phyloP scores from a whole-genome alignment of 1,284 basidiomycete genomes.

The Ceratobasidium sp. region DNA sequence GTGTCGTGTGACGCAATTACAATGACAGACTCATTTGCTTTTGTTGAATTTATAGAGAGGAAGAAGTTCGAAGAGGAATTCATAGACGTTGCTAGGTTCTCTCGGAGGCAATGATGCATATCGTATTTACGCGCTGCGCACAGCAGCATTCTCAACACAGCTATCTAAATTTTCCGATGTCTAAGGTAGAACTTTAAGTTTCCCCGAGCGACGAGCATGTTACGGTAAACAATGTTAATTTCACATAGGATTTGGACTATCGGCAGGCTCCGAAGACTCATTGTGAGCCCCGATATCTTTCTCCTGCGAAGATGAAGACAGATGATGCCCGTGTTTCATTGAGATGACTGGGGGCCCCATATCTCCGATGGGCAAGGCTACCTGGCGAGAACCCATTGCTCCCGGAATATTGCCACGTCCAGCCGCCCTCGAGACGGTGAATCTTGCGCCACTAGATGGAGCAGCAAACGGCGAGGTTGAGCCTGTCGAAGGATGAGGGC shows the following conservation, averaged over 20 bases:
- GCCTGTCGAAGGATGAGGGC: constrained; percentile 11
- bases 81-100: constrained; percentile 64
- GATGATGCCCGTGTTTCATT: background rate
- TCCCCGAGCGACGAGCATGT: background rate
- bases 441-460: constrained; percentile 40
- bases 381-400: constrained; percentile 31
- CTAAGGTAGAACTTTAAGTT: background rate
- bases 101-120: background rate
- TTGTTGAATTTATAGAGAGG: constrained; percentile 55
- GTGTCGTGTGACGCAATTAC: too few species aligned
- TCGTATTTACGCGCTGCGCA: too few species aligned
- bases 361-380: constrained; percentile 14
- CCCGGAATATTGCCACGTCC: constrained; percentile 40
- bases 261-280: constrained; percentile 8
- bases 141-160: too few species aligned
- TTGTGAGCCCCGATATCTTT: constrained; percentile 1
- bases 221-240: too few species aligned
- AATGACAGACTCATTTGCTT: too few species aligned
- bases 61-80: constrained; percentile 69
- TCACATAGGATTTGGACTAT: background rate
- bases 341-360: constrained; percentile 34
- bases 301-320: background rate
- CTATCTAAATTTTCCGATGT: background rate
- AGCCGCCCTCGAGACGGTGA: constrained; percentile 38
- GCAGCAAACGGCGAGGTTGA: constrained; percentile 18